These are phyloP conservation scores for Prunus fruticosa DNA, from an alignment of 306 rosid species.

Conservation along the genomic window DNA sequence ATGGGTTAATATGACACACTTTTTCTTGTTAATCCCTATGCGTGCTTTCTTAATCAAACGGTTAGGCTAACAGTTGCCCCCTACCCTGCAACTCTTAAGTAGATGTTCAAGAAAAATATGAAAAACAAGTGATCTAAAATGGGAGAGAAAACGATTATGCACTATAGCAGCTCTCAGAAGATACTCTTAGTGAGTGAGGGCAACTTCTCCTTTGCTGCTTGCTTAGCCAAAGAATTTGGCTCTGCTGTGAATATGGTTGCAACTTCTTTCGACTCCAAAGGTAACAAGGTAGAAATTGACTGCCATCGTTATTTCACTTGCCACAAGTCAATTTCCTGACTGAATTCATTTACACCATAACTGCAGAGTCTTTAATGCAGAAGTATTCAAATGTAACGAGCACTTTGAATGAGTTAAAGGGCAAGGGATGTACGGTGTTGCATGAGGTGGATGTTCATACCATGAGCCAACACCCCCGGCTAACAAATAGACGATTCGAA, in stretches of 20 bases:
- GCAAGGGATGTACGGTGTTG: constrained; percentile 24
- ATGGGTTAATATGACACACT: no score
- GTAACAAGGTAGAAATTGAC: neutral
- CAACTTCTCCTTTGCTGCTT: constrained; percentile 44
- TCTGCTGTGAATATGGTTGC: constrained; percentile 40
- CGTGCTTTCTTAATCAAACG: neutral
- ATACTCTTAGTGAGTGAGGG: constrained; percentile 46
- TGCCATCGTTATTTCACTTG: neutral
- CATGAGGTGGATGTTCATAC: constrained; percentile 30
- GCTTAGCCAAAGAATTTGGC: constrained; percentile 36
- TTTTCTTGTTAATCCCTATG: no score
- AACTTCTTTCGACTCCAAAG: constrained; percentile 30
- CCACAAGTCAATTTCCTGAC: neutral
- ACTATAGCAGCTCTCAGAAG: constrained; percentile 23
- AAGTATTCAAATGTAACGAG: neutral
- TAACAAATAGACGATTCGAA: neutral
- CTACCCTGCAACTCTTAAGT: neutral
- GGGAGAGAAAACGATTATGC: constrained; percentile 9
- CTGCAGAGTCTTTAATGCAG: neutral
- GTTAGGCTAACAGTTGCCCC: neutral
- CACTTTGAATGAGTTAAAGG: constrained; percentile 25
- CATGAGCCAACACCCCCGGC: constrained; percentile 15
- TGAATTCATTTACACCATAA: neutral
- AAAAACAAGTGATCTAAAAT: neutral
- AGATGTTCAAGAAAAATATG: neutral